phyloP scores from a whole-genome alignment of 1,284 basidiomycete genomes.

The Ustilago bromivora region DNA sequence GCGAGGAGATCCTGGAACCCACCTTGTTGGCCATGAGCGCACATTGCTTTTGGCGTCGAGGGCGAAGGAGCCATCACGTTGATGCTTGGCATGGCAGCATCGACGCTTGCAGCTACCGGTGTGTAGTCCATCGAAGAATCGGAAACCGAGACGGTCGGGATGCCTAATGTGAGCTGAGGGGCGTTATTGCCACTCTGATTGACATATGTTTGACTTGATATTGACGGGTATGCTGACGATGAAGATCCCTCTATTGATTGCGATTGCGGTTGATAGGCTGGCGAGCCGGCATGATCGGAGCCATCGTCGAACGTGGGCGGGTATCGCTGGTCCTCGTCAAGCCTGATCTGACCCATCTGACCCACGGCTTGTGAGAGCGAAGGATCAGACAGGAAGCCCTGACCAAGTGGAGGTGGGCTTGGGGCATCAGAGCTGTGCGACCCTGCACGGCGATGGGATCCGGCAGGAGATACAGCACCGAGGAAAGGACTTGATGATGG shows the following conservation, averaged over 20 bases:
- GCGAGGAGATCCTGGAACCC: slow-evolving; percentile 49
- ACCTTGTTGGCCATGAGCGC: slow-evolving; percentile 21
- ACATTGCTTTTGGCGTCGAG: slow-evolving; percentile 35
- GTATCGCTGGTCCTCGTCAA: slow-evolving; percentile 42
- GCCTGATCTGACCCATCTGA: slow-evolving; percentile 42
- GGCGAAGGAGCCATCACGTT: slow-evolving; percentile 55
- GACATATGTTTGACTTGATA: slow-evolving; percentile 6
- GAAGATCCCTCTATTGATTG: slow-evolving; percentile 8
- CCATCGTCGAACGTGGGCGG: slow-evolving; percentile 36
- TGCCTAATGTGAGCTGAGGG: slow-evolving; percentile 42
- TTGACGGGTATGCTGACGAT: slow-evolving; percentile 10
- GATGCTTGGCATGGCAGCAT: slow-evolving; percentile 45
- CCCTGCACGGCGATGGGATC: slow-evolving; percentile 23
- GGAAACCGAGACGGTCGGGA: slow-evolving; percentile 43
- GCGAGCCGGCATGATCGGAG: slow-evolving; percentile 27
- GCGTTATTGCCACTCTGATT: slow-evolving; percentile 5
- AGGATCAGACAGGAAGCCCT: slow-evolving; percentile 24
- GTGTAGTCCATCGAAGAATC: slow-evolving; percentile 43
- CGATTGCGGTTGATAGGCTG: slow-evolving; percentile 16
- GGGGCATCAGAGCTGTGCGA: slow-evolving; percentile 43
- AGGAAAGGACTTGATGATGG: slow-evolving; percentile 41
- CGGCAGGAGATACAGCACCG: slow-evolving; percentile 22
- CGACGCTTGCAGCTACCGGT: slow-evolving; percentile 19
- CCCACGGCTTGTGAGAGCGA: slow-evolving; percentile 33
- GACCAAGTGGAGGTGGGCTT: slow-evolving; percentile 20